Evolutionary conservation across 2,329 filamentous ascomycete genomes (phyloP), one percentile per base, ranked within the genome.

Genomic region (Polytolypa hystricis): DNA sequence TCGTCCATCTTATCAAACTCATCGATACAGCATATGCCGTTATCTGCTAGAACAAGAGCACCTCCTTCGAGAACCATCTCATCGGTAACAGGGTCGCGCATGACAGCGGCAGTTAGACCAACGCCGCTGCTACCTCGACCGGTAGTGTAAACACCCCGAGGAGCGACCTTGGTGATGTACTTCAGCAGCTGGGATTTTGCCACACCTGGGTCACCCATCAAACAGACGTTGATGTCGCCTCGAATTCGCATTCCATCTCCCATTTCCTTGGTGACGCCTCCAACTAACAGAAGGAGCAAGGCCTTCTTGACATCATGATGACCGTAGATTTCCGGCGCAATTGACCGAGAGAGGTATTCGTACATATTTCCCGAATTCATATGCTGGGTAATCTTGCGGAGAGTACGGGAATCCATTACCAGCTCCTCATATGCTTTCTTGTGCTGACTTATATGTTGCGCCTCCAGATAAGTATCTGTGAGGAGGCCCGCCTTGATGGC

Each of bases 171-270:
- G 47, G 86, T 85, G 56, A 98, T 96, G 60, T 98, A 98, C 65
- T 95, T 96, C 47, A 98, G 73, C 47, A 98, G 68, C 67, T 98
- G 91, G 25, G 91, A 98, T 67, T 98, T 98, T 66, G 91, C 91
- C 56, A 98, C 91, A 84, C 91, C 91, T 57, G 91, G 91, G 55
- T 98, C 91, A 71, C 91, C 91, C 91, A 98, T 98, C 54, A 98
- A 67, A 60, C 91, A 96, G 44, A 98, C 81, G 64, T 98, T 98
- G 69, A 98, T 93, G 55, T 98, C 91, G 52, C 91, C 91, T 71
- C 91, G 85, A 57, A 98, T 98, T 53, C 86, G 82, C 91, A 98
- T 96, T 42, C 91, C 91, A 54, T 98, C 91, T 35, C 86, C 86
- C 74, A 96, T 93, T 54, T 91, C 81, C 62, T 98, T 98, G 3